Base-by-base conservation (phyloP, 305 asterid genomes). In the Rubia balearica region DNA sequence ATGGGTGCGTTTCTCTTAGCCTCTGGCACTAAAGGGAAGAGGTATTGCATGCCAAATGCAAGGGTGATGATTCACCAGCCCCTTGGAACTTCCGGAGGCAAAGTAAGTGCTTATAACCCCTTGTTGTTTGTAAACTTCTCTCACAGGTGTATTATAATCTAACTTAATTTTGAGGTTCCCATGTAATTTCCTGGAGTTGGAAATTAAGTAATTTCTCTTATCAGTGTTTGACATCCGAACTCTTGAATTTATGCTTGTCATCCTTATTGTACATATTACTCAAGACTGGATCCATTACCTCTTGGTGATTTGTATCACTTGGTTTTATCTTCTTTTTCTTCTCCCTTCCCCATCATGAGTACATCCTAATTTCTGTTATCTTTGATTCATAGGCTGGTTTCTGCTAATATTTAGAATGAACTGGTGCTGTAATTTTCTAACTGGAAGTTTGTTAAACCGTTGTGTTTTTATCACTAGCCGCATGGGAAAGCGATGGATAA, bases 11-110 rank as follows among this genome's bases (percentile, higher is more conserved):
- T 94, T 81, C 87, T 91, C 65, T 91, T 94, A 22, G 95, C 98
- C n/a, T 68, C 95, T 76, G 99, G 97, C 71, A 78, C 77, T 70
- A 94, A 88, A 82, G 98, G 99, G 73, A 94, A 91, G 84, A 85
- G 99, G 81, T 88, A 79, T 75, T 91, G 97, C 87, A 91, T 94
- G 99, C 96, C 99, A 21, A 94, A 94, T 79, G 87, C 90, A 5
- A 87, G 95, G 82, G 97, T 94, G 73, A 90, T 94, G 97, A 89
- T 94, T 82, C 99, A 88, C 81, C 93, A 87, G 83, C 99, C 99
- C 51, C 89, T 85, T 79, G 99, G 96, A 78, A 77, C 88, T 71
- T 77, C 88, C 45, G 95, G 96, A 33, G 97, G 96, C 48, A 85
- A 82, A 75, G 97, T 89, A 87, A 76, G 90, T 78, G 56, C 10